These are phyloP conservation scores for Simplicillium sp. DNA, from an alignment of 2,329 filamentous ascomycete species.

Conservation along the genomic window DNA sequence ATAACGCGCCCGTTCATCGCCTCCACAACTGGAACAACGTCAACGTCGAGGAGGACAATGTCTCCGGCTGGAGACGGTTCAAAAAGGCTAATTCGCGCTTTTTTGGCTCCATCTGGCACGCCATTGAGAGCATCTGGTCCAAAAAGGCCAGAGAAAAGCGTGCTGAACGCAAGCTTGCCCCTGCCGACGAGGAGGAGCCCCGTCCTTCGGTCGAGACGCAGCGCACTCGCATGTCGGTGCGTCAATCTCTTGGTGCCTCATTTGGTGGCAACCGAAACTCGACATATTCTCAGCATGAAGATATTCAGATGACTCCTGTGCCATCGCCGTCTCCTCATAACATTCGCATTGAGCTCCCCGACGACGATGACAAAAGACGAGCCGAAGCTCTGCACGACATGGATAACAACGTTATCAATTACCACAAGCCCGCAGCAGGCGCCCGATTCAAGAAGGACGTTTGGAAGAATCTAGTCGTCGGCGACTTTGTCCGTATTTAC, in stretches of 20 bases:
- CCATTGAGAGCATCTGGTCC: conserved; percentile 37
- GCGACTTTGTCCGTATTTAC: conserved; percentile 93
- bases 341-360: conserved; percentile 28
- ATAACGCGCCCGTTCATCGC: conserved; percentile 91
- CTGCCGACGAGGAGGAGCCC: conserved; percentile 35
- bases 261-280: conserved; percentile 41
- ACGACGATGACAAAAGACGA: conserved; percentile 22
- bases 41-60: conserved; percentile 79
- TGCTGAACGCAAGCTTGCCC: conserved; percentile 33
- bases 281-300: conserved; percentile 48
- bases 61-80: conserved; percentile 76
- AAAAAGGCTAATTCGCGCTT: conserved; percentile 76
- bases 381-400: conserved; percentile 30
- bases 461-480: conserved; percentile 93
- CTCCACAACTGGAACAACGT: conserved; percentile 86
- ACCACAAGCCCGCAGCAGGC: conserved; percentile 51
- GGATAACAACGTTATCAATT: conserved; percentile 61
- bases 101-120: conserved; percentile 43
- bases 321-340: conserved; percentile 56
- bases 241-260: conserved; percentile 34
- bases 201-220: conserved; percentile 46
- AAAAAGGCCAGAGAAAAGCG: conserved; percentile 39
- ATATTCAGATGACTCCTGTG: conserved; percentile 94
- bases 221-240: conserved; percentile 22
- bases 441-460: conserved; percentile 85